phyloP scores from a whole-genome alignment of 176 grass and related monocot genomes.

The Secale cereale region DNA sequence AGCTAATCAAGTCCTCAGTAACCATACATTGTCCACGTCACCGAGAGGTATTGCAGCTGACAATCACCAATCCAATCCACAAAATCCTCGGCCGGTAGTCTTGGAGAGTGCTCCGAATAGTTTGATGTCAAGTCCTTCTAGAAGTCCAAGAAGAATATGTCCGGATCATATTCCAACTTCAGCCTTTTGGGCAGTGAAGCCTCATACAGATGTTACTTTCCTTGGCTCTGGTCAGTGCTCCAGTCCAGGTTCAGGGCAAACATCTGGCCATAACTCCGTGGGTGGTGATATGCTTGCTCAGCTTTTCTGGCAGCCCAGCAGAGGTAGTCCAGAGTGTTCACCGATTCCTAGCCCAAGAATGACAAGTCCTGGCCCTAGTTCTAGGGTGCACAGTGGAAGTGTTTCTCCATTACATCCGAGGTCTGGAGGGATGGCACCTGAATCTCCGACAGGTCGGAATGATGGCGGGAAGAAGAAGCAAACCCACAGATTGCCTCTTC shows the following conservation, averaged over 20 bases:
- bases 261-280: slow-evolving; percentile 95
- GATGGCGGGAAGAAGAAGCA: slow-evolving; percentile 85
- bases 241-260: slow-evolving; percentile 98
- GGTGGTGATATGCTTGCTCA: slow-evolving; percentile 91
- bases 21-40: slow-evolving; percentile 55
- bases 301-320: slow-evolving; percentile 78
- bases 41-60: slow-evolving; percentile 49
- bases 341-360: slow-evolving; percentile 96
- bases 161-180: slow-evolving; percentile 83
- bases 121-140: slow-evolving; percentile 91
- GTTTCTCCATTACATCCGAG: slow-evolving; percentile 93
- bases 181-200: slow-evolving; percentile 79
- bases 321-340: slow-evolving; percentile 89
- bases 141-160: slow-evolving; percentile 79
- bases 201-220: slow-evolving; percentile 75
- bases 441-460: slow-evolving; percentile 68
- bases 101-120: slow-evolving; percentile 92
- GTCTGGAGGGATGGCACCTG: slow-evolving; percentile 85
- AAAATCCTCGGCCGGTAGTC: slow-evolving; percentile 51
- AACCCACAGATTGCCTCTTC: slow-evolving; percentile 89
- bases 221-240: slow-evolving; percentile 96
- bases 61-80: slow-evolving; percentile 55
- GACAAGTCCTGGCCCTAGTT: slow-evolving; percentile 91
- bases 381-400: slow-evolving; percentile 88
- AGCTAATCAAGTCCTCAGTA: slow-evolving; percentile 43